These are phyloP conservation scores for Phaseolus lunatus DNA, from an alignment of 306 rosid genomes.

Conservation along the genomic window DNA sequence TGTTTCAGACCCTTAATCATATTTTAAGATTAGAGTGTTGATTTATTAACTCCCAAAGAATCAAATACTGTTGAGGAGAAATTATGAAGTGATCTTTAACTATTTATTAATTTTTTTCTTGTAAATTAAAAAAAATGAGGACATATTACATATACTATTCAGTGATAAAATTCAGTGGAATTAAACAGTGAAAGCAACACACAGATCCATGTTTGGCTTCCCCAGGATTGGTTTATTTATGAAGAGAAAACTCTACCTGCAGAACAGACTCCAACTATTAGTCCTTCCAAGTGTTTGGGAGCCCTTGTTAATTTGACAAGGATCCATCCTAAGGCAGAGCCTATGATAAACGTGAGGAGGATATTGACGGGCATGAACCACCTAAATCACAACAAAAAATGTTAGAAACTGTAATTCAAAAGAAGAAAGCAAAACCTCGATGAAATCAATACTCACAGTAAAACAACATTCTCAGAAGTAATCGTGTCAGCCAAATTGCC, in stretches of 20 bases:
- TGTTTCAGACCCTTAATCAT: no score
- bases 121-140: no score
- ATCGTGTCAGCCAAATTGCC: slow-evolving; percentile 57
- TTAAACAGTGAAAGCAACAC: slow-evolving; percentile 1
- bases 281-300: slow-evolving; percentile 55
- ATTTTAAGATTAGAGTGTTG: no score
- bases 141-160: no score
- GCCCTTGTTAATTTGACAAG: slow-evolving; percentile 53
- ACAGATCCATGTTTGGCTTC: background rate
- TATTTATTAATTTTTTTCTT: no score
- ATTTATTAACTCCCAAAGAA: no score
- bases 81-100: no score
- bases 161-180: background rate
- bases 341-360: slow-evolving; percentile 52
- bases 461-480: slow-evolving; percentile 50
- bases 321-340: slow-evolving; percentile 62
- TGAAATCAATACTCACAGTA: slow-evolving; percentile 49
- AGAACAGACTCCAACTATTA: slow-evolving; percentile 54
- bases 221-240: background rate
- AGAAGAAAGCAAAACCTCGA: slow-evolving; percentile 31
- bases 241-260: slow-evolving; percentile 56
- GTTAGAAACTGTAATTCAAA: slow-evolving; percentile 17
- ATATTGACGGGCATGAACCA: slow-evolving; percentile 69
- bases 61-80: no score
- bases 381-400: slow-evolving; percentile 42